Percentiles rank a stretch among this genome's conserved stretches.
These are phyloP conservation scores for Paraglomus occultum DNA, from an alignment of 192 early-diverging fungal genomes.

Conservation along the genomic window DNA sequence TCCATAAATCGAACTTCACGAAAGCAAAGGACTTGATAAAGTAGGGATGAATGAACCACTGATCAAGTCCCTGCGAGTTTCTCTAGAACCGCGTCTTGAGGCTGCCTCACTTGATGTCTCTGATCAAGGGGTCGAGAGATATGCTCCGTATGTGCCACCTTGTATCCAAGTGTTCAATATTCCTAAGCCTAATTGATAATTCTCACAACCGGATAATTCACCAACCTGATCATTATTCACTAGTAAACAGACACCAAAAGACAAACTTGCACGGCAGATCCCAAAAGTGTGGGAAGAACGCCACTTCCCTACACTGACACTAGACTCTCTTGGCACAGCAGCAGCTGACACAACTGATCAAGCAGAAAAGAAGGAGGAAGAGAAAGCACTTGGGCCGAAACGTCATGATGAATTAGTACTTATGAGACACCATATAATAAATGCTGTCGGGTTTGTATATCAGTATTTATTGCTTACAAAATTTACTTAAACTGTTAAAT, in stretches of 20 bases:
- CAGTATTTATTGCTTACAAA: not conserved
- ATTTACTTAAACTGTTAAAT: not conserved
- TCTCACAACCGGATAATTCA: not conserved
- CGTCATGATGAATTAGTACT: not conserved
- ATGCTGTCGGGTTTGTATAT: constrained; percentile 3
- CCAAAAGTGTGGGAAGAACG: constrained; percentile 19
- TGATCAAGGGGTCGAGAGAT: not conserved
- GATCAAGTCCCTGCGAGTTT: not conserved
- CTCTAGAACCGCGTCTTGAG: constrained; percentile 9
- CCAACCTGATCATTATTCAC: not conserved
- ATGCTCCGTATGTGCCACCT: not conserved
- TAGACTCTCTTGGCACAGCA: not conserved
- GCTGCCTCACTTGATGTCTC: constrained; percentile 5
- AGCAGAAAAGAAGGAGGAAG: not conserved
- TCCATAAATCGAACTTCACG: no score
- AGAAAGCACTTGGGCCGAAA: not conserved
- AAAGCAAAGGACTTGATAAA: no score
- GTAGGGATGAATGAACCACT: not conserved
- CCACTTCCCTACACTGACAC: not conserved
- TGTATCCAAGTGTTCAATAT: not conserved
- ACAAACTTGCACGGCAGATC: constrained; percentile 18
- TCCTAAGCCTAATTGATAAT: not conserved
- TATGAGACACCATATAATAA: not conserved
- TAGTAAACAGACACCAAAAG: constrained; percentile 14
- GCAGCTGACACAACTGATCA: not conserved